Percentiles rank a stretch among this genome's conserved stretches.
phyloP scores from a whole-genome alignment of 306 rosid genomes.

The Dryas alaskensis region DNA sequence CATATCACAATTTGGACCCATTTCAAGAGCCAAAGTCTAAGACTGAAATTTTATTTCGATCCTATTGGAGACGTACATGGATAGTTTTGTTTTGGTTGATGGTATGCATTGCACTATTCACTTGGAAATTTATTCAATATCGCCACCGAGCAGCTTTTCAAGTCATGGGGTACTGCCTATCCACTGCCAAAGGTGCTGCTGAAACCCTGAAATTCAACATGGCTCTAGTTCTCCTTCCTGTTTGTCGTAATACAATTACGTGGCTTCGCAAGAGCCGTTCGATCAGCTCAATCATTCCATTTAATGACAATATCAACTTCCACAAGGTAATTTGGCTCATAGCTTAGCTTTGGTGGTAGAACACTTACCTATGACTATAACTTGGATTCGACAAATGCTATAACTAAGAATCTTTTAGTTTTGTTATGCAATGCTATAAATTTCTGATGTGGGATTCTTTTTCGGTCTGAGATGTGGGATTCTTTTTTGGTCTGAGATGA shows the following conservation, averaged over 20 bases:
- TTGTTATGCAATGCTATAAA: too few relatives aligned
- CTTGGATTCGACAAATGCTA: too few relatives aligned
- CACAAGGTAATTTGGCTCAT: conserved; percentile 55
- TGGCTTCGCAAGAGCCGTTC: conserved; percentile 56
- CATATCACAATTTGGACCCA: conserved; percentile 17
- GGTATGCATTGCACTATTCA: conserved; percentile 48
- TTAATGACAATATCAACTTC: conserved; percentile 72
- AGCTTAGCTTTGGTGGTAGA: not conserved
- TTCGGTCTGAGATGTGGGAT: too few relatives aligned
- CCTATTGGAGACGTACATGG: conserved; percentile 75
- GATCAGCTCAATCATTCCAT: conserved; percentile 60
- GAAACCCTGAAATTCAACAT: conserved; percentile 84
- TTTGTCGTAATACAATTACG: conserved; percentile 71
- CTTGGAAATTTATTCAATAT: conserved; percentile 77
- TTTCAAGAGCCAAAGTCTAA: conserved; percentile 46
- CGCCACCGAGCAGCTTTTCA: conserved; percentile 55
- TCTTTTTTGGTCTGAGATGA: too few relatives aligned
- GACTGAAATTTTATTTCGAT: conserved; percentile 57
- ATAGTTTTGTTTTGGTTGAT: conserved; percentile 57
- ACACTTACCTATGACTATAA: not conserved
- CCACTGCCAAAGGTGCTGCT: conserved; percentile 85
- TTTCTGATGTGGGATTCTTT: too few relatives aligned
- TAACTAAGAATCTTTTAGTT: too few relatives aligned
- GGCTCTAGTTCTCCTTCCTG: conserved; percentile 80
- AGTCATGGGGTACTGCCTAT: conserved; percentile 87